Base-by-base conservation (phyloP, 371 early-diverging fungal genomes). In the Mucor lusitanicus region DNA sequence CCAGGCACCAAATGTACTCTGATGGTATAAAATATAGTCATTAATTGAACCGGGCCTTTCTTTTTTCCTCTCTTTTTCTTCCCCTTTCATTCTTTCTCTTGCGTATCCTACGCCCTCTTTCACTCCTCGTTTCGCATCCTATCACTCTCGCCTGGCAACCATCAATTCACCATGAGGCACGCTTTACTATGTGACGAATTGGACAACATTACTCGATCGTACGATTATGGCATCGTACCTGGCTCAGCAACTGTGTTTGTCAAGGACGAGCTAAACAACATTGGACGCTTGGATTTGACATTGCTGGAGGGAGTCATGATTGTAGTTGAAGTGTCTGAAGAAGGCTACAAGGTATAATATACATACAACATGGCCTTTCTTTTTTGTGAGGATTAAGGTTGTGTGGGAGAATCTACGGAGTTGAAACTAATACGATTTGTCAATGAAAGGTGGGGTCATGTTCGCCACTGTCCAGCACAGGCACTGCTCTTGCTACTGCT, bases 171-270 rank as follows among this genome's bases (percentile, higher is more conserved):
- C 6, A 69, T 69, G 69, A 64, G 64, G 35, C 46, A 21, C 25
- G 60, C 55, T n/a, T 42, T 44, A 44, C 19, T 69, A 27, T 40
- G 61, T 37, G 69, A 59, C 2, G 70, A 70, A 65, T 50, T 70
- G 30, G 70, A 70, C 19, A 50, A 61, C 48, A 73, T 78, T 11
- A 68, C 76, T 11, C 56, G 56, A n/a, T 69, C 64, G 35, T 81
- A 72, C 28, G 81, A 81, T 69, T 81, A 78, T 55, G 82, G 82
- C 19, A 81, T 81, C 54, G 81, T 81, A 13, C 81, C 81, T 13
- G 78, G 81, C n/a, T 81, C 81, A 46, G 76, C 77, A 12, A 75
- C 81, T 19, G 74, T 81, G 4, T 81, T 81, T 75, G 77, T 81
- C 0, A 70, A 64, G 12, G 81, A 81, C 58, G 72, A 74, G 25